Evolutionary conservation across 2,329 filamentous ascomycete genomes (phyloP).

Genomic region (Aspergillus oerlinghausenensis): DNA sequence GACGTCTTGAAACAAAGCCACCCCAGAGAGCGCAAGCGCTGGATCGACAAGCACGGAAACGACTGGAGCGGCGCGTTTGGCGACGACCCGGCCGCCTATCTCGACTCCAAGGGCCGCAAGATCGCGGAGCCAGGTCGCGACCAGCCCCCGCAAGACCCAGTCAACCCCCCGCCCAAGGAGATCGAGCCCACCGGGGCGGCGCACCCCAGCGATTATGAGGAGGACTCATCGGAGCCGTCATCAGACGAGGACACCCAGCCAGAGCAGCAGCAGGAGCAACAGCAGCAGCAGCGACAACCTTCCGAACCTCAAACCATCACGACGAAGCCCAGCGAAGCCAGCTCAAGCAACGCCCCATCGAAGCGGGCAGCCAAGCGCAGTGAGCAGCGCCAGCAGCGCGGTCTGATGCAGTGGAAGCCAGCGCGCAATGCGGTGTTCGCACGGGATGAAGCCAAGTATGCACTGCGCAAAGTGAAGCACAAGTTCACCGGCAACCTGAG

Average conservation of each 20-base stretch:
- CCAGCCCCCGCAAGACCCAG: conserved; percentile 48
- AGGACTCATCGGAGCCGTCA: not conserved
- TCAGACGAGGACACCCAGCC: not conserved
- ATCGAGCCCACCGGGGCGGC: conserved; percentile 12
- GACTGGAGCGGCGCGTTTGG: conserved; percentile 89
- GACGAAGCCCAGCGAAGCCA: not conserved
- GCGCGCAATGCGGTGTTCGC: conserved; percentile 81
- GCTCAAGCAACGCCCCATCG: conserved; percentile 13
- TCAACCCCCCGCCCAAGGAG: conserved; percentile 41
- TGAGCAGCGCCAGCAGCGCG: conserved; percentile 79
- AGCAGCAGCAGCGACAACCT: not conserved
- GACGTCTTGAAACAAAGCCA: conserved; percentile 72
- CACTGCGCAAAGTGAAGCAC: conserved; percentile 68
- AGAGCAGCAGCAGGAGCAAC: not conserved
- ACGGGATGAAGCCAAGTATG: conserved; percentile 80
- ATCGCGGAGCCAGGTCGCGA: conserved; percentile 54
- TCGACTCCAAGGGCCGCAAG: conserved; percentile 51
- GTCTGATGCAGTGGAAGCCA: conserved; percentile 92
- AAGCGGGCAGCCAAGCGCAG: conserved; percentile 39
- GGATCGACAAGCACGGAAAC: conserved; percentile 72
- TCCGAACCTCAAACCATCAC: not conserved
- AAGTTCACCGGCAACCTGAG: conserved; percentile 64
- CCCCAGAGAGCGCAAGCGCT: conserved; percentile 63
- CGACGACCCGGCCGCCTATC: conserved; percentile 62
- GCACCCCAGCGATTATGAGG: conserved; percentile 24